Conservation (phyloP, 179 eudicot species). For the Silene noctiflora region DNA sequence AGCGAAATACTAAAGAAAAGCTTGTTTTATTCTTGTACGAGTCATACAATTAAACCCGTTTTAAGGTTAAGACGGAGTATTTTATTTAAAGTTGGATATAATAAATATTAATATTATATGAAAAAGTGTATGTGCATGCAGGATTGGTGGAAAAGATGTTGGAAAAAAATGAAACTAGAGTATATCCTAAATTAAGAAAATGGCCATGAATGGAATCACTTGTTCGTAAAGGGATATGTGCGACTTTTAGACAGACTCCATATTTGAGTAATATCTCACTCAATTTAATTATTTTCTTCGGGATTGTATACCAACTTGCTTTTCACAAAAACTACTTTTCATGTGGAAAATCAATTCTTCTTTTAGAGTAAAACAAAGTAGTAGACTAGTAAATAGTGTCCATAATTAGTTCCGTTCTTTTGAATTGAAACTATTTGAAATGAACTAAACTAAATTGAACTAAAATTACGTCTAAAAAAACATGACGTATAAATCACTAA, state of each 20-base stretch:
- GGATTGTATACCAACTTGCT: not conserved
- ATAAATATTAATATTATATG: not conserved
- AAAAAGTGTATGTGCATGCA: not conserved
- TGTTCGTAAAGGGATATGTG: constrained; percentile 9
- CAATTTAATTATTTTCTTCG: not conserved
- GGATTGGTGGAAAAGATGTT: not conserved
- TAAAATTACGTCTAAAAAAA: too few relatives aligned
- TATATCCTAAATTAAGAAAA: constrained; percentile 13
- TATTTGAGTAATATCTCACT: constrained; percentile 9
- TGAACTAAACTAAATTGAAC: too few relatives aligned
- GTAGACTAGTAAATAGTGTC: too few relatives aligned
- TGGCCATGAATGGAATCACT: not conserved
- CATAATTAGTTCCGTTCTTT: too few relatives aligned
- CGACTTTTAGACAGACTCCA: not conserved
- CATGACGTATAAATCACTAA: too few relatives aligned
- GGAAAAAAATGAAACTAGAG: not conserved
- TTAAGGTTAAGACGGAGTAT: too few relatives aligned
- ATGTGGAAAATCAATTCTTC: not conserved
- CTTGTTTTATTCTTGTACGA: too few relatives aligned
- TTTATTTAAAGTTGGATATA: not conserved
- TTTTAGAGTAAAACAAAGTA: not conserved
- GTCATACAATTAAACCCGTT: too few relatives aligned
- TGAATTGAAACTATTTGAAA: too few relatives aligned
- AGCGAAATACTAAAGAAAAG: too few relatives aligned
- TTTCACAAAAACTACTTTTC: not conserved